Evolutionary conservation across 2,329 filamentous ascomycete genomes (phyloP).

Genomic region (Hymenoscyphus fructigenus): DNA sequence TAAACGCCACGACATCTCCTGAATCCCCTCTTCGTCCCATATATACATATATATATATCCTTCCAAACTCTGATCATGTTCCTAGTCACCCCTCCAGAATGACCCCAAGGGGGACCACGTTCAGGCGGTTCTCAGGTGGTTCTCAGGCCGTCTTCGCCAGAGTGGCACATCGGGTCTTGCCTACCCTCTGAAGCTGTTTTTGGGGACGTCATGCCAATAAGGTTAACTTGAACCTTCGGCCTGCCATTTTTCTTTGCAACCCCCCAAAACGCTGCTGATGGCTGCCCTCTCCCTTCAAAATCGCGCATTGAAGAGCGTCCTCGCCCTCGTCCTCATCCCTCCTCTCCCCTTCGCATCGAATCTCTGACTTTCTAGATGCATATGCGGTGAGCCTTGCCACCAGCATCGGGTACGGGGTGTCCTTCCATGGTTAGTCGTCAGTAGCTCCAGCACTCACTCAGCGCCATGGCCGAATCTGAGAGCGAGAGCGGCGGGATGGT

Average conservation of each 20-base stretch:
- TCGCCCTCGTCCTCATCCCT: neutral
- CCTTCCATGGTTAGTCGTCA: neutral
- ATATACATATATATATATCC: neutral
- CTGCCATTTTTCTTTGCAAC: neutral
- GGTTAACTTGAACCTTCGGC: neutral
- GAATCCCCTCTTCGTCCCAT: neutral
- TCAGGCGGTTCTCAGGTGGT: neutral
- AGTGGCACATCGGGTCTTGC: neutral
- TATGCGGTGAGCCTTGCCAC: neutral
- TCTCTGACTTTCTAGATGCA: neutral
- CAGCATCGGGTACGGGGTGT: neutral
- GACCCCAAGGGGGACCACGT: neutral
- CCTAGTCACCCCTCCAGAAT: neutral
- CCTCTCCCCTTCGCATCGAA: neutral
- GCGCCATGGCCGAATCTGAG: neutral
- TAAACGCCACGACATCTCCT: neutral
- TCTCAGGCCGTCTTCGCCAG: neutral
- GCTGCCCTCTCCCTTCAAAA: neutral
- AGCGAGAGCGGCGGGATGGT: neutral
- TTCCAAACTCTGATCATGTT: neutral
- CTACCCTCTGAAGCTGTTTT: neutral
- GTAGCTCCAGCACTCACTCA: slow-evolving; percentile 4
- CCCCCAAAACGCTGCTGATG: neutral
- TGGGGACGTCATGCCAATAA: neutral
- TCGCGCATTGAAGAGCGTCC: neutral